Evolutionary conservation across 2,329 filamentous ascomycete species (phyloP).

Genomic region (Monilinia laxa): DNA sequence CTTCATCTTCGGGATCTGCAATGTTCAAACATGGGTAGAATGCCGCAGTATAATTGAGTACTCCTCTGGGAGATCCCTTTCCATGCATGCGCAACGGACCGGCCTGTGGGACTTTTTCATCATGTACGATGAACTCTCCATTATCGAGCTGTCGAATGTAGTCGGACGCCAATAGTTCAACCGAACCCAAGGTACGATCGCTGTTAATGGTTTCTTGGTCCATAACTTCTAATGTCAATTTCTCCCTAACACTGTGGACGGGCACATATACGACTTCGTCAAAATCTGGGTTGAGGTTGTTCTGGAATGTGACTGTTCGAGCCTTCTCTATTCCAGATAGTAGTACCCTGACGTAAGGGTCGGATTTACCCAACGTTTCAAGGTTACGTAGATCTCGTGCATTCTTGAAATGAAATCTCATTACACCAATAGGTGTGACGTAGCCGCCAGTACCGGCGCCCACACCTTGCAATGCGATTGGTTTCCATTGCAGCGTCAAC

Average conservation of each 20-base stretch:
- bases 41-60: conserved; percentile 75
- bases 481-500: conserved; percentile 92
- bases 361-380: conserved; percentile 94
- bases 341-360: conserved; percentile 86
- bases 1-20: conserved; percentile 84
- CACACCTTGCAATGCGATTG: conserved; percentile 80
- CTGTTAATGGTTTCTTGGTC: conserved; percentile 90
- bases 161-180: conserved; percentile 75
- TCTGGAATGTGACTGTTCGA: conserved; percentile 91
- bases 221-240: conserved; percentile 89
- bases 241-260: conserved; percentile 80
- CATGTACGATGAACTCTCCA: conserved; percentile 78
- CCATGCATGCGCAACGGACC: conserved; percentile 72
- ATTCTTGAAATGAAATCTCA: conserved; percentile 87
- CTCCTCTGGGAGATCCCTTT: conserved; percentile 73
- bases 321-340: conserved; percentile 88
- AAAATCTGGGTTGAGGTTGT: conserved; percentile 93
- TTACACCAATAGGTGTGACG: conserved; percentile 88
- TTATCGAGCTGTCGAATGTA: conserved; percentile 75
- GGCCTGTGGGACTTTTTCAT: conserved; percentile 67
- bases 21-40: conserved; percentile 91
- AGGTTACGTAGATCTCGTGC: conserved; percentile 84
- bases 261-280: conserved; percentile 95
- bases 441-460: conserved; percentile 81
- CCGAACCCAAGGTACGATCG: conserved; percentile 79